Percentiles rank a stretch among this genome's conserved stretches.
Evolutionary conservation across 768 basidiomycete genomes (phyloP).

Genomic region (Gloeophyllum trabeum): DNA sequence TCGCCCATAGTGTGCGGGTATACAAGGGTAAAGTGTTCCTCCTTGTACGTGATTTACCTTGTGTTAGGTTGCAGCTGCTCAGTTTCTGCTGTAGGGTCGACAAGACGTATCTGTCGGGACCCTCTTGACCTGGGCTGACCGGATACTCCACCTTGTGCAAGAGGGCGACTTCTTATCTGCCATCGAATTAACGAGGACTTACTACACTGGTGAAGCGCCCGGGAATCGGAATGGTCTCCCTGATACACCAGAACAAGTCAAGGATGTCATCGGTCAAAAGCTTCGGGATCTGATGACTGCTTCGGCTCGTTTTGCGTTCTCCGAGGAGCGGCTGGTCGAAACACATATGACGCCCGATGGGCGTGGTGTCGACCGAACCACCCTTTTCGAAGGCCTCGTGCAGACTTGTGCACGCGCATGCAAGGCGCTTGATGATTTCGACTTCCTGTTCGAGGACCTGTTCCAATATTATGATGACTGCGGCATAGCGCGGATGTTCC

Average conservation of each 20-base stretch:
- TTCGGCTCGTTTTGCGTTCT: constrained; percentile 84
- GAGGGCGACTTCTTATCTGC: constrained; percentile 83
- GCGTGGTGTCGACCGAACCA: constrained; percentile 86
- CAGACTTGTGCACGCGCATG: constrained; percentile 67
- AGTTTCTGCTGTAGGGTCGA: constrained; percentile 32
- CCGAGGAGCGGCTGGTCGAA: constrained; percentile 90
- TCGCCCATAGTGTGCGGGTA: constrained; percentile 61
- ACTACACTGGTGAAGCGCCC: constrained; percentile 69
- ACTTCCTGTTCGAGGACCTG: constrained; percentile 88
- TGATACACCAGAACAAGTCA: constrained; percentile 42
- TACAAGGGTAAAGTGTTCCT: constrained; percentile 91
- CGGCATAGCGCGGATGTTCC: constrained; percentile 79
- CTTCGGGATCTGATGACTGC: constrained; percentile 79
- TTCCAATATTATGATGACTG: constrained; percentile 81
- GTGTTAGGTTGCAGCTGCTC: neutral
- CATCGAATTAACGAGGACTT: constrained; percentile 75
- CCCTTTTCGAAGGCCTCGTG: constrained; percentile 84
- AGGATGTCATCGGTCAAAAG: constrained; percentile 58
- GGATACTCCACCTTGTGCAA: constrained; percentile 73
- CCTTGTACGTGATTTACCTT: constrained; percentile 44
- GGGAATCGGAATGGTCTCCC: constrained; percentile 87
- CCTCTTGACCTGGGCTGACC: constrained; percentile 91
- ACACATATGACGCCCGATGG: constrained; percentile 77
- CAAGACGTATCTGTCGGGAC: constrained; percentile 71
- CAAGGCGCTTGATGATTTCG: constrained; percentile 67